These are phyloP conservation scores for Cardamine chenopodiifolia DNA, from an alignment of 345 rosid genomes.

Conservation along the genomic window DNA sequence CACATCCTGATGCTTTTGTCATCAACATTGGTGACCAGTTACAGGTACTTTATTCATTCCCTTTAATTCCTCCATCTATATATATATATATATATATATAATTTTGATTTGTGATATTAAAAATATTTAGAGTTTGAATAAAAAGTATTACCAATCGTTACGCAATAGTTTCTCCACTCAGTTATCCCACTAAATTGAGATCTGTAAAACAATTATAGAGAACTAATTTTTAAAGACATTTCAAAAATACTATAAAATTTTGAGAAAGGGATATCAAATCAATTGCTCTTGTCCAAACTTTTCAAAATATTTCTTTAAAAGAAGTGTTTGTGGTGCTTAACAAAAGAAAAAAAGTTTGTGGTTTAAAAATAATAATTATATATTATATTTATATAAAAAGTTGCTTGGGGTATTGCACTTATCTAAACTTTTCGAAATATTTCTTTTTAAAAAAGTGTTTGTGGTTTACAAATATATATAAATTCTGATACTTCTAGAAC, in stretches of 20 bases:
- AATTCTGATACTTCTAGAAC: not conserved
- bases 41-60: slow-evolving; percentile 50
- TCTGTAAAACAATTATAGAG: not conserved
- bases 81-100: not conserved
- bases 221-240: not conserved
- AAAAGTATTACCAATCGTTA: not conserved
- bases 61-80: not conserved
- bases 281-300: not conserved
- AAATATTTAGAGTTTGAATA: not conserved
- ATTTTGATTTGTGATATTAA: not conserved
- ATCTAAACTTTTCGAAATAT: no score
- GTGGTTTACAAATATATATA: no score
- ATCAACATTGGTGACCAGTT: slow-evolving; percentile 89
- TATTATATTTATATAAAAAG: not conserved
- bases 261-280: not conserved
- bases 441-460: no score
- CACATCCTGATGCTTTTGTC: slow-evolving; percentile 75
- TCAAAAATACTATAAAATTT: not conserved
- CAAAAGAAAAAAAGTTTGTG: not conserved
- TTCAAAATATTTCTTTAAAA: not conserved
- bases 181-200: not conserved
- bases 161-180: not conserved
- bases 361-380: not conserved
- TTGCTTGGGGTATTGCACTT: not conserved
- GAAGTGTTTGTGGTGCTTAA: not conserved